Evolutionary conservation across 2,329 filamentous ascomycete genomes (phyloP), one percentile per base, ranked within the genome.

Genomic region (Phialophora tarda): DNA sequence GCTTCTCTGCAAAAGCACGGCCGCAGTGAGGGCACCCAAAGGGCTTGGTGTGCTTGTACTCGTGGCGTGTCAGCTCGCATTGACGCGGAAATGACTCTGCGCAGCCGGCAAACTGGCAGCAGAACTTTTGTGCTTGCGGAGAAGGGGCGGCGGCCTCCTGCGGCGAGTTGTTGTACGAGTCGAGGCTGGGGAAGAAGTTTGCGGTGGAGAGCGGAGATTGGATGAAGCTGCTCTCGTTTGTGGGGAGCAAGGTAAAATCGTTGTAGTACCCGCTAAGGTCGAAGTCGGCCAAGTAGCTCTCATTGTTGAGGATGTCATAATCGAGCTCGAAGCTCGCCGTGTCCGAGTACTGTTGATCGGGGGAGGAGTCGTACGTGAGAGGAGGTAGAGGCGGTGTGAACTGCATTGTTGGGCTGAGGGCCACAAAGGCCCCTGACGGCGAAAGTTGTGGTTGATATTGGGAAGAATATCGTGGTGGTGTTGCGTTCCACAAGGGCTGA

Each of bases 11-110:
- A 34, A 68, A 68, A 2, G 59, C 47, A 11, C 50, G 48, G 23
- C 59, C 54, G 51, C 66, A 68, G 11, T 62, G 54, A 12, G 55
- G 23, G 30, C 66, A 68, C 41, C 44, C 14, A 23, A 62, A 68
- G 6, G 66, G 66, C 4, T 34, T 61, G 0, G 53, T 65, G 47
- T 68, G 66, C 32, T 65, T 68, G 48, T 50, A 55, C 21, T 54
- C 21, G 53, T 68, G 66, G 3, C 66, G 66, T 12, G 51, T 65
- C 8, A 68, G 63, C 51, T 68, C 66, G 28, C 63, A 64, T 34
- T 32, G 59, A 44, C 63, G 63, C 50, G 59, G 12, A 38, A 68
- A 68, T 26, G 48, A 62, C 6, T 54, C 53, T 3, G 53, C 44
- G 41, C 66, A 68, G 59, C 48, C 32, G 5, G 28, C 54, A n/a